Percentiles rank a stretch among this genome's conserved stretches.
phyloP scores from a whole-genome alignment of 176 grass and related monocot species.

The Ampelocalamus luodianensis region DNA sequence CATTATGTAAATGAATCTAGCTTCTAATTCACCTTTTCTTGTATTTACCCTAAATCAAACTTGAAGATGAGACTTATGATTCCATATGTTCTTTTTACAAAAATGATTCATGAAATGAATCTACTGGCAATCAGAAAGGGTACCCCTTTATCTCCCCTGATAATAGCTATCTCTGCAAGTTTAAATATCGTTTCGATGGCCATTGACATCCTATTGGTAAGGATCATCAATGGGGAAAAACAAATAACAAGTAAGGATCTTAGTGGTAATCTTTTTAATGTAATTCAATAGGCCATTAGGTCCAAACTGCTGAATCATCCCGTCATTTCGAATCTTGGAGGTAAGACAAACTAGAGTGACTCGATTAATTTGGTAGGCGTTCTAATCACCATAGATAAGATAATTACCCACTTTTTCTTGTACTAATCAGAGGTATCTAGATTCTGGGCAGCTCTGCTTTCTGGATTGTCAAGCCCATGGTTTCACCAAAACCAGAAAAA shows the following conservation, averaged over 20 bases:
- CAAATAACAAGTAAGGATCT: not conserved
- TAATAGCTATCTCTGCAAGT: not conserved
- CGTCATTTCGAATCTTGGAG: slow-evolving; percentile 12
- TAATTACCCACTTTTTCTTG: not conserved
- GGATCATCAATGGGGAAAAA: not conserved
- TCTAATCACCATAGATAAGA: not conserved
- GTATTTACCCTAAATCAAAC: not conserved
- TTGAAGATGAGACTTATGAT: not conserved
- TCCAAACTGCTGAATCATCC: not conserved
- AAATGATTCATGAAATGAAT: not conserved
- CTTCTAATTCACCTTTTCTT: not conserved
- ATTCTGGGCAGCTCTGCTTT: not conserved
- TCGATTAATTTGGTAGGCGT: not conserved
- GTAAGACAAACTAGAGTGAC: slow-evolving; percentile 6
- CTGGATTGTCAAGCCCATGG: slow-evolving; percentile 47
- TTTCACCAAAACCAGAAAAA: slow-evolving; percentile 47
- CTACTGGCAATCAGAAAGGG: not conserved
- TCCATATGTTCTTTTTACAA: not conserved
- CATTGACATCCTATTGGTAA: not conserved
- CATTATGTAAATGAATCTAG: not conserved
- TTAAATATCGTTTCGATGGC: not conserved
- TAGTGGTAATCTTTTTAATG: not conserved
- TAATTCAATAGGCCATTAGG: not conserved
- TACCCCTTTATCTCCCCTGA: not conserved
- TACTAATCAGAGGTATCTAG: not conserved